Conservation (phyloP, 1,139 yeast genomes). For the Blastobotrys aristatus region DNA sequence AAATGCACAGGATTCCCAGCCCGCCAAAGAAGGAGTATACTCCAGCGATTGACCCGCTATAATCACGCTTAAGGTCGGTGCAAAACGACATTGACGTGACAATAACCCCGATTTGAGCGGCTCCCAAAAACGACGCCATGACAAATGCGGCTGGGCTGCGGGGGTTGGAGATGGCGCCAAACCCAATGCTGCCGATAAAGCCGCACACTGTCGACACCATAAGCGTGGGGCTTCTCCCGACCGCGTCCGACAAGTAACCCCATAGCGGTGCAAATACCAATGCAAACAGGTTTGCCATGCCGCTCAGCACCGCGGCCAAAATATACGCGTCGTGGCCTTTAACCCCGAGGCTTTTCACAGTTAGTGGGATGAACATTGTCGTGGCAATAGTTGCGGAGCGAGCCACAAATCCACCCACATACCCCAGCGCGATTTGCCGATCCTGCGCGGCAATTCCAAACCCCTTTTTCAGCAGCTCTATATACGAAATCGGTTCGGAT, state of each 20-base stretch:
- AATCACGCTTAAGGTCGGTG: conserved; percentile 40
- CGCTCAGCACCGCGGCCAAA: conserved; percentile 62
- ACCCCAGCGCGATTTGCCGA: conserved; percentile 44
- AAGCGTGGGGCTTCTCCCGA: conserved; percentile 42
- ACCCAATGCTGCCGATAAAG: conserved; percentile 35
- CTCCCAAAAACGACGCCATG: conserved; percentile 43
- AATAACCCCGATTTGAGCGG: conserved; percentile 53
- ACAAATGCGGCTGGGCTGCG: conserved; percentile 33
- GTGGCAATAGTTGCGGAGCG: conserved; percentile 59
- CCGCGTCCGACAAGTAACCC: conserved; percentile 52
- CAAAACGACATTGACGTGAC: conserved; percentile 47
- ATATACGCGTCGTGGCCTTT: conserved; percentile 52
- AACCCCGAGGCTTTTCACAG: conserved; percentile 48
- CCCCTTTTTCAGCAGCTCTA: conserved; percentile 44
- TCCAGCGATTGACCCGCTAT: conserved; percentile 64
- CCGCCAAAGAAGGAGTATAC: conserved; percentile 65
- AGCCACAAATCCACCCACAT: conserved; percentile 58
- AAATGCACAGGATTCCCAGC: conserved; percentile 56
- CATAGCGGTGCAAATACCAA: conserved; percentile 57
- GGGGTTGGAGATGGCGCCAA: conserved; percentile 35
- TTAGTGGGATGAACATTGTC: conserved; percentile 58
- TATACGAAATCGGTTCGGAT: conserved; percentile 29
- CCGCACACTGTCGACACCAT: conserved; percentile 39
- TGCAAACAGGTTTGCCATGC: conserved; percentile 57
- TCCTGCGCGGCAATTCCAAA: conserved; percentile 38